These are phyloP conservation scores for Aspergillus viridinutans DNA, from an alignment of 2,329 filamentous ascomycete genomes.

Conservation along the genomic window DNA sequence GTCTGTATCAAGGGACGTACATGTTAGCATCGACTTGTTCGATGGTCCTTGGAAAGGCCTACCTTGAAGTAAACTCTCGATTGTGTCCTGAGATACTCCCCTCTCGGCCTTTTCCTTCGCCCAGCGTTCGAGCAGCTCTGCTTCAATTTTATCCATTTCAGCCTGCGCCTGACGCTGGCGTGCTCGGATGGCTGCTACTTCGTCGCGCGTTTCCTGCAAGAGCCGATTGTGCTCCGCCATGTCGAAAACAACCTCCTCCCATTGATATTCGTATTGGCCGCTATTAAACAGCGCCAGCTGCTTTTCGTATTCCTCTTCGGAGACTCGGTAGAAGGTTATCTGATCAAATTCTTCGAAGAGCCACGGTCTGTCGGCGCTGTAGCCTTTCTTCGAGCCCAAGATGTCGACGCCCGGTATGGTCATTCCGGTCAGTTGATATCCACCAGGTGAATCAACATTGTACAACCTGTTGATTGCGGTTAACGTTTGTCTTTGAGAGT, in stretches of 20 bases:
- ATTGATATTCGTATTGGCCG: constrained; percentile 51
- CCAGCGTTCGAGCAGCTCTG: constrained; percentile 34
- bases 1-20: constrained; percentile 17
- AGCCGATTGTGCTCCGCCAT: constrained; percentile 53
- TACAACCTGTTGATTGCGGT: constrained; percentile 39
- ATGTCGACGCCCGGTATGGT: constrained; percentile 54
- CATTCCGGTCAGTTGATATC: constrained; percentile 52
- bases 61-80: constrained; percentile 49
- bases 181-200: constrained; percentile 45
- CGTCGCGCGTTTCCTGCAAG: constrained; percentile 43
- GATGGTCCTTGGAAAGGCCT: constrained; percentile 7
- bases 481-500: no score
- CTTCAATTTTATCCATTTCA: constrained; percentile 38
- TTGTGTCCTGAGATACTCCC: constrained; percentile 47
- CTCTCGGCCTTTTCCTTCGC: constrained; percentile 44
- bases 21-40: neutral
- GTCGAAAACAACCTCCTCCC: constrained; percentile 49
- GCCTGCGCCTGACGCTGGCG: constrained; percentile 48
- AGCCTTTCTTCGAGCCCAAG: constrained; percentile 50
- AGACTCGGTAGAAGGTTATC: constrained; percentile 53
- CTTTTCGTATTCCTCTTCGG: constrained; percentile 48
- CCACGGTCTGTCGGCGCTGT: constrained; percentile 46
- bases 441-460: constrained; percentile 54
- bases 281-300: constrained; percentile 47
- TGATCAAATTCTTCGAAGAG: constrained; percentile 57